Evolutionary conservation across 129 eudicot species (phyloP), one percentile per base, ranked within the genome.

Genomic region (Centrapalus pauciflorus): DNA sequence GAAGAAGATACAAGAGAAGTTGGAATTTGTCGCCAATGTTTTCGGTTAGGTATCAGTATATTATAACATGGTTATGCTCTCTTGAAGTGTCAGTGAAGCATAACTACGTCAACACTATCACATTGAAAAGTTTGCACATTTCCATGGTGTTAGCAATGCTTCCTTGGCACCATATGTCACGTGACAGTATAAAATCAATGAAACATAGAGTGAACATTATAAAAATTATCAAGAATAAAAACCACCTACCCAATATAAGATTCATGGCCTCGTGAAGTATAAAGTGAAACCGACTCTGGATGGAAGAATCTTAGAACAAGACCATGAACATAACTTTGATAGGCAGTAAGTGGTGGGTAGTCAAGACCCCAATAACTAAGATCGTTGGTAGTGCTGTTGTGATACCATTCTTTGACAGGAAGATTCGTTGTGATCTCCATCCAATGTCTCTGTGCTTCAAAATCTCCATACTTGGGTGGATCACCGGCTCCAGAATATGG

Each of bases 401-500:
- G 87, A 56, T 93, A 93, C 99, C 96, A 93, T 32, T 93, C 83
- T 13, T 72, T 43, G 5, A 61, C 75, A 0, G 95, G 99, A 30
- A 93, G 84, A 77, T 85, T 82, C 50, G 81, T 72, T n/a, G 99
- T 89, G 59, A 89, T 89, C 82, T 89, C 96, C 99, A 93, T 93
- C 99, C 99, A 93, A 68, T 93, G 99, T 60, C 99, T 76, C 50
- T 93, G 99, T 19, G 99, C 99, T 86, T 93, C 99, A 26, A 81
- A 93, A 72, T 93, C 96, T 17, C 99, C 99, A 64, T 75, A 93
- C 68, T 82, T 93, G 8, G 99, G 99, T 14, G 95, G 86, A 46
- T 79, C 83, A 25, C 84, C 75, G 0, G 90, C 88, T 43, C 99
- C 99, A 4, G 99, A 93, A 69, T 93, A 89, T 0, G 96, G 92